Percentiles rank a stretch among this genome's conserved stretches.
These are phyloP conservation scores for Pestalotiopsis sp. DNA, from an alignment of 2,329 filamentous ascomycete species.

Conservation along the genomic window DNA sequence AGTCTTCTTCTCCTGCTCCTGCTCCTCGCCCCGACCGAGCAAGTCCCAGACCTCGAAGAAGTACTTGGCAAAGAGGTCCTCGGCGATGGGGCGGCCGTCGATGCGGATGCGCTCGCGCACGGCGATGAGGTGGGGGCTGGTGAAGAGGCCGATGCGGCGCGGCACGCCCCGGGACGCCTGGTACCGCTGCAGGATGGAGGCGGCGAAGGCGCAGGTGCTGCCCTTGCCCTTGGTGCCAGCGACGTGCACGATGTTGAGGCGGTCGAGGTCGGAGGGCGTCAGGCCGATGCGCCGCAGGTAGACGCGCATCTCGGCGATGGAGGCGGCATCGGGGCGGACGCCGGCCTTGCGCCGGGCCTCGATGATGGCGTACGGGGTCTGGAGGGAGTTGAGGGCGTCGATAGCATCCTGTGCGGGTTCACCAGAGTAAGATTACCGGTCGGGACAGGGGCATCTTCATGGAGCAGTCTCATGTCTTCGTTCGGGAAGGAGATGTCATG, in stretches of 20 bases:
- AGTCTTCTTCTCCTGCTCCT: constrained; percentile 15
- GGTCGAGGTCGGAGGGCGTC: constrained; percentile 57
- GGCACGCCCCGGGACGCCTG: constrained; percentile 37
- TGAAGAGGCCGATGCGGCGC: constrained; percentile 64
- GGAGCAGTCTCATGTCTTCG: neutral
- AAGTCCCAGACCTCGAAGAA: constrained; percentile 71
- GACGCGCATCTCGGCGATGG: constrained; percentile 77
- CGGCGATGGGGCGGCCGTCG: constrained; percentile 59
- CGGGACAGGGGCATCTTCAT: neutral
- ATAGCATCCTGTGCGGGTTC: constrained; percentile 71
- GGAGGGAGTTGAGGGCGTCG: constrained; percentile 82
- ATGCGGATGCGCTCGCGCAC: constrained; percentile 70
- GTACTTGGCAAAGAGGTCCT: constrained; percentile 62
- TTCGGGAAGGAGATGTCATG: constrained; percentile 8
- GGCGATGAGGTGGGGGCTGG: constrained; percentile 68
- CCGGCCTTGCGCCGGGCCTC: constrained; percentile 78
- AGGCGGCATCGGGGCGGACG: constrained; percentile 66
- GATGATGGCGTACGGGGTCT: constrained; percentile 82
- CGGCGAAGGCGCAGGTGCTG: constrained; percentile 69
- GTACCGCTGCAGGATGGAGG: constrained; percentile 62
- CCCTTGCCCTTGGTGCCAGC: constrained; percentile 80
- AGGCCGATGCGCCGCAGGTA: constrained; percentile 82
- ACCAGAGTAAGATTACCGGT: neutral
- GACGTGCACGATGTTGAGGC: constrained; percentile 70
- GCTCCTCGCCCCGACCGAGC: constrained; percentile 41